Evolutionary conservation across 768 basidiomycete species (phyloP), one percentile per base, ranked within the genome.

Genomic region (Mycena chlorophos): DNA sequence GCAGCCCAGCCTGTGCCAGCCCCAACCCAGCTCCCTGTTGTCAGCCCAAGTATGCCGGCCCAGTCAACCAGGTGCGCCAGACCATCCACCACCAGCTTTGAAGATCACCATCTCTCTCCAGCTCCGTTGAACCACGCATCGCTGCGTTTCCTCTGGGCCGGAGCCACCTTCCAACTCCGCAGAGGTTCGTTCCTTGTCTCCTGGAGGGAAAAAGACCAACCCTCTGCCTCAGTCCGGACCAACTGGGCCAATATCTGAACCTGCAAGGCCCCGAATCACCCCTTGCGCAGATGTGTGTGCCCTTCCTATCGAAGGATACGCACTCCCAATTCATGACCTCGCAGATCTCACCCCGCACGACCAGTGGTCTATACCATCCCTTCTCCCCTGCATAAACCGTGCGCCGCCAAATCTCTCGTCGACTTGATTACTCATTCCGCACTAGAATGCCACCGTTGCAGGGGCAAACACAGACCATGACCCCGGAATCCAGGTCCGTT

Each of bases 401-500:
- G 51, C 39, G 60, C 26, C 30, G 4, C n/a, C n/a, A 43, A 43
- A 16, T 2, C 26, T 30, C n/a, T 29, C 14, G n/a, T 22, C 8
- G 29, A 54, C 20, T 26, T 38, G 10, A 16, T 48, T 56, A 16
- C 57, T 37, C 38, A 34, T 42, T n/a, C 46, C 37, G 16, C 23
- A 62, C 51, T 43, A 71, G 64, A 54, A 51, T n/a, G n/a, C n/a
- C n/a, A n/a, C n/a, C 56, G 22, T 43, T 51, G 23, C 66, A 65
- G 27, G 69, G 42, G 25, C 64, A 52, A 37, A 55, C 61, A 40
- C 77, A 77, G 63, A 74, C 69, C 51, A 63, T 74, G 51, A 81
- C 79, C 3, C 79, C 79, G 38, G 77, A 78, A 59, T 77, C 78
- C 38, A 81, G 78, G 79, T 75, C 27, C 59, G 65, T 53, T 42